A percentile compares a stretch with the other conserved stretches of the same genome.
Conservation (phyloP, 2,329 filamentous ascomycete species). For the Fusarium compactum region DNA sequence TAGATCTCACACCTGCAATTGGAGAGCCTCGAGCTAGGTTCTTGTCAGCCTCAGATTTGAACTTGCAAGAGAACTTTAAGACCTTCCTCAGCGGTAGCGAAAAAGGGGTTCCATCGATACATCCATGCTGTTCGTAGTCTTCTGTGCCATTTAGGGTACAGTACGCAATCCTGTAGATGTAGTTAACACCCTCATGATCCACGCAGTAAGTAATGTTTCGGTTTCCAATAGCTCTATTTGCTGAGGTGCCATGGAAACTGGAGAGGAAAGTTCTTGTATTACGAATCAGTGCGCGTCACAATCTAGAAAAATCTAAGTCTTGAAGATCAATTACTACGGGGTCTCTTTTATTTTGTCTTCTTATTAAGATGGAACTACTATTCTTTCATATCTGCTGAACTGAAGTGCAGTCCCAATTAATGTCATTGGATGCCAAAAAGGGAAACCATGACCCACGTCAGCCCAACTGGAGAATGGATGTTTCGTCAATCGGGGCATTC, state of each 20-base stretch:
- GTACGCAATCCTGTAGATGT: not conserved
- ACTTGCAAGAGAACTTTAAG: not conserved
- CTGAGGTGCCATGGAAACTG: not conserved
- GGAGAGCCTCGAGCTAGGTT: not conserved
- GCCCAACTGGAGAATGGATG: not conserved
- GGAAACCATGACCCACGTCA: slow-evolving; percentile 13
- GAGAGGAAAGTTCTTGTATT: not conserved
- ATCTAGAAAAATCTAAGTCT: not conserved
- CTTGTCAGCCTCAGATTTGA: not conserved
- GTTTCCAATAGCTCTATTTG: not conserved
- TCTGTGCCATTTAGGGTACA: not conserved
- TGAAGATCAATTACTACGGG: not conserved
- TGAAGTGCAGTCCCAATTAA: not conserved
- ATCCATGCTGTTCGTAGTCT: not conserved
- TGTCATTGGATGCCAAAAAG: not conserved
- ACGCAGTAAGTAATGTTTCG: not conserved
- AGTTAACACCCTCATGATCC: not conserved
- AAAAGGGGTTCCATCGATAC: not conserved
- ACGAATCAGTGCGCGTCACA: not conserved
- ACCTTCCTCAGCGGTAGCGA: not conserved
- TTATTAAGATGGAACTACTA: not conserved
- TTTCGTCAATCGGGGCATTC: slow-evolving; percentile 13
- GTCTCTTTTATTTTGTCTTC: not conserved
- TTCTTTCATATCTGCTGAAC: not conserved
- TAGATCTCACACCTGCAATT: not conserved